phyloP scores from a whole-genome alignment of 2,329 filamentous ascomycete species.

The Zarea fungicola region DNA sequence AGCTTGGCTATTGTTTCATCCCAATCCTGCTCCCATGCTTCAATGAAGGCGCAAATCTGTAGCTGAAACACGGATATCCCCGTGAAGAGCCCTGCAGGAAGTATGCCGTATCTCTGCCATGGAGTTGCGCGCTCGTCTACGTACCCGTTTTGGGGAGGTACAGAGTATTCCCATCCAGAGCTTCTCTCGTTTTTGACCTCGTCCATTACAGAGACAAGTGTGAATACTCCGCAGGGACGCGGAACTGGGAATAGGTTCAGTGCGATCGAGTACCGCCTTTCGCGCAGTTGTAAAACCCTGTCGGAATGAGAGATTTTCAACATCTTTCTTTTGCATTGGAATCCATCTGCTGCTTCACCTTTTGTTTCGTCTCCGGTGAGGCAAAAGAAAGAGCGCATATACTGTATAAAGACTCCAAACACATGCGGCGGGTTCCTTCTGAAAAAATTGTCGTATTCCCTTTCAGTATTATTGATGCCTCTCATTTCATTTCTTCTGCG shows the following conservation, averaged over 20 bases:
- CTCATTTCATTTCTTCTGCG: not conserved
- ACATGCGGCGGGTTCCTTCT: not conserved
- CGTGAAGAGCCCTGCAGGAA: not conserved
- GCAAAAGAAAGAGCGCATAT: not conserved
- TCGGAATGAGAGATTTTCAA: not conserved
- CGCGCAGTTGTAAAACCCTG: not conserved
- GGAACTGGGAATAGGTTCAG: not conserved
- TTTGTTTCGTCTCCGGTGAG: not conserved
- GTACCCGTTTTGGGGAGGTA: not conserved
- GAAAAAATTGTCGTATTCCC: not conserved
- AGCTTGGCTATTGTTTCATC: not conserved
- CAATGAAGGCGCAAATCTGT: not conserved
- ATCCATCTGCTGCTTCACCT: not conserved
- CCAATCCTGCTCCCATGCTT: not conserved
- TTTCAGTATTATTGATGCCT: not conserved
- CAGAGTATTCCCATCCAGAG: not conserved
- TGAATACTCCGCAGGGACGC: not conserved
- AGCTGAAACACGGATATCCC: not conserved
- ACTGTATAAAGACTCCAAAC: not conserved
- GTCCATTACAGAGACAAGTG: not conserved
- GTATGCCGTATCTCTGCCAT: not conserved
- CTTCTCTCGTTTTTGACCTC: not conserved
- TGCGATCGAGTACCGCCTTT: not conserved
- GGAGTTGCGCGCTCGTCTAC: not conserved
- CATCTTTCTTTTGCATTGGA: not conserved